Conservation (phyloP, 2,329 filamentous ascomycete genomes). For the Colletotrichum agaves region DNA sequence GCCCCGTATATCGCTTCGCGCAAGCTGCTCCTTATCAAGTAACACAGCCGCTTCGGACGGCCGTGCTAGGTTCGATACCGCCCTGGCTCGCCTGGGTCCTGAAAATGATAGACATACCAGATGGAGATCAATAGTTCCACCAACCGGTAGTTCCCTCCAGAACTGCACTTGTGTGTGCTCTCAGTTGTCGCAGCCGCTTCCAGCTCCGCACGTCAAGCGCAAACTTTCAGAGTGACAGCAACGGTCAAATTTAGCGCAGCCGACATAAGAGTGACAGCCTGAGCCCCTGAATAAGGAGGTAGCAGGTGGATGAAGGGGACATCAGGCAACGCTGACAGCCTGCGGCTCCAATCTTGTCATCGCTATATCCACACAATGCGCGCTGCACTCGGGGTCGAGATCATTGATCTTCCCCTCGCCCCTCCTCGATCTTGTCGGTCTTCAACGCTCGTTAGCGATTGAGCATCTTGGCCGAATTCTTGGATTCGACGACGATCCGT, state of each 20-base stretch:
- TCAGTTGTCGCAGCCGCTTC: conserved; percentile 24
- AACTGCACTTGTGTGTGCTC: neutral
- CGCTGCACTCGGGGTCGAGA: neutral
- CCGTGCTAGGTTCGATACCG: conserved; percentile 28
- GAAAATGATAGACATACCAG: conserved; percentile 32
- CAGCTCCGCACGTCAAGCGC: conserved; percentile 30
- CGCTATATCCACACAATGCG: neutral
- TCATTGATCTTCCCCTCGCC: neutral
- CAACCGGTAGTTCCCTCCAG: conserved; percentile 26
- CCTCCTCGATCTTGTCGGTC: neutral
- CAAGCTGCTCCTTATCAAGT: conserved; percentile 38
- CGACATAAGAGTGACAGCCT: neutral
- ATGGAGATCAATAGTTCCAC: conserved; percentile 32
- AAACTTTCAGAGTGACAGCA: conserved; percentile 32
- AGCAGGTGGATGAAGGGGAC: neutral
- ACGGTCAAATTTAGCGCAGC: conserved; percentile 22
- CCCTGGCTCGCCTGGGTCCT: conserved; percentile 15
- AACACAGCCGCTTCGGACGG: conserved; percentile 30
- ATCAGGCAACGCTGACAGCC: neutral
- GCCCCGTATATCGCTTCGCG: conserved; percentile 36
- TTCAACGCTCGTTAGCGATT: neutral
- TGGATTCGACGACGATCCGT: neutral
- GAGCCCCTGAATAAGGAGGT: neutral
- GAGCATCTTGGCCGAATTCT: neutral
- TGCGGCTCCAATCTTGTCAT: conserved; percentile 7